Conservation (phyloP, 75 land plant species). For the Picea glauca region DNA sequence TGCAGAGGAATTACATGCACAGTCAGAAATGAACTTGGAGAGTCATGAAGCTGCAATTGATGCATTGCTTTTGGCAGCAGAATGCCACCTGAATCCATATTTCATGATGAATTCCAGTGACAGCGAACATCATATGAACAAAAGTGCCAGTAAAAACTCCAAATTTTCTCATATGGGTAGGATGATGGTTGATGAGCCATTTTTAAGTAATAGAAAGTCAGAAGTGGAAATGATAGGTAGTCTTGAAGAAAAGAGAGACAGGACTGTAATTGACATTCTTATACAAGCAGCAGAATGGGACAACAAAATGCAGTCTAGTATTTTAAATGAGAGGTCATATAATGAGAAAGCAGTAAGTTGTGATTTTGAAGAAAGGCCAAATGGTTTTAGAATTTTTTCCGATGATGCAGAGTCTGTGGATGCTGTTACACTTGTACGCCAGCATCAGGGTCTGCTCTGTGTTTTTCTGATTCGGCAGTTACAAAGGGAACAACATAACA, state of each 20-base stretch:
- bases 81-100: conserved; percentile 83
- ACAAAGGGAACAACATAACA: conserved; percentile 62
- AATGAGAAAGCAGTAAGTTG: conserved; percentile 7
- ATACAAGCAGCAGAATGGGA: conserved; percentile 82
- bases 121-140: conserved; percentile 20
- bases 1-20: conserved; percentile 59
- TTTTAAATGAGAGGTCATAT: conserved; percentile 3
- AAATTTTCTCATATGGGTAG: conserved; percentile 13
- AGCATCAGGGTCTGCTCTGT: conserved; percentile 70
- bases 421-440: conserved; percentile 83
- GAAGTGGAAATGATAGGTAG: conserved; percentile 36
- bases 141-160: not conserved
- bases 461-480: conserved; percentile 69
- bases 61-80: conserved; percentile 86
- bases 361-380: conserved; percentile 20
- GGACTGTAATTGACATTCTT: conserved; percentile 68
- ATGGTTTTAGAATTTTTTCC: conserved; percentile 21
- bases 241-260: conserved; percentile 79
- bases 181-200: not conserved
- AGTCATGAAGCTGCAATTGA: conserved; percentile 80
- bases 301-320: conserved; percentile 18
- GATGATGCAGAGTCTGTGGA: conserved; percentile 41
- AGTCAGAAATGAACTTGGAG: conserved; percentile 41
- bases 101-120: conserved; percentile 44
- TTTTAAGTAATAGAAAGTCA: not conserved